Conservation (phyloP, 306 rosid species). For the Delonix regia region DNA sequence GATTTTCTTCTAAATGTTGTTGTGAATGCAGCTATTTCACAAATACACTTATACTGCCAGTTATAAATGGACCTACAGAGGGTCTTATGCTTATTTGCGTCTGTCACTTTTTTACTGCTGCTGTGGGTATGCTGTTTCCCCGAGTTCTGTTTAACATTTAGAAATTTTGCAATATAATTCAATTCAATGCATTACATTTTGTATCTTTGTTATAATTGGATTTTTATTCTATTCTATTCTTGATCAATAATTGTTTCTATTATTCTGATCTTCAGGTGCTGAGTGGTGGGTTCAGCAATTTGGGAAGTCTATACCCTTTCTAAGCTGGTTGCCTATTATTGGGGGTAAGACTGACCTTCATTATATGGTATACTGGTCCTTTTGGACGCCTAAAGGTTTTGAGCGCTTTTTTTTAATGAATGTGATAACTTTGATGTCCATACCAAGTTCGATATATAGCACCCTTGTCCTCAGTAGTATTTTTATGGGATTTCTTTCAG, state of each 20-base stretch:
- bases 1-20: conserved; percentile 40
- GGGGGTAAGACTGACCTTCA: conserved; percentile 53
- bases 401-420: not conserved
- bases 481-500: conserved; percentile 2
- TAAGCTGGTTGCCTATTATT: conserved; percentile 78
- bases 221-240: not conserved
- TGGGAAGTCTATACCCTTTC: conserved; percentile 73
- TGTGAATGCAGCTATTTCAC: conserved; percentile 80
- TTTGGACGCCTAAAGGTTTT: conserved; percentile 24
- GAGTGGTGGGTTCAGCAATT: conserved; percentile 88
- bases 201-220: not conserved
- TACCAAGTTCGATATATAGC: conserved; percentile 9
- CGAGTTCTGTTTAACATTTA: conserved; percentile 13
- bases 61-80: conserved; percentile 94
- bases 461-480: conserved; percentile 1
- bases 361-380: conserved; percentile 3
- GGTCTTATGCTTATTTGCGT: conserved; percentile 85
- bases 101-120: conserved; percentile 74
- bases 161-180: conserved; percentile 17
- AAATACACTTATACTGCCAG: conserved; percentile 86
- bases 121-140: conserved; percentile 69
- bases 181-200: not conserved
- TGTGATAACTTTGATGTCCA: not conserved
- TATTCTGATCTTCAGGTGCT: conserved; percentile 60
- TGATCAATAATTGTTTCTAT: not conserved